Conservation (phyloP, 1,284 basidiomycete genomes). For the Leccinum fuscescens region DNA sequence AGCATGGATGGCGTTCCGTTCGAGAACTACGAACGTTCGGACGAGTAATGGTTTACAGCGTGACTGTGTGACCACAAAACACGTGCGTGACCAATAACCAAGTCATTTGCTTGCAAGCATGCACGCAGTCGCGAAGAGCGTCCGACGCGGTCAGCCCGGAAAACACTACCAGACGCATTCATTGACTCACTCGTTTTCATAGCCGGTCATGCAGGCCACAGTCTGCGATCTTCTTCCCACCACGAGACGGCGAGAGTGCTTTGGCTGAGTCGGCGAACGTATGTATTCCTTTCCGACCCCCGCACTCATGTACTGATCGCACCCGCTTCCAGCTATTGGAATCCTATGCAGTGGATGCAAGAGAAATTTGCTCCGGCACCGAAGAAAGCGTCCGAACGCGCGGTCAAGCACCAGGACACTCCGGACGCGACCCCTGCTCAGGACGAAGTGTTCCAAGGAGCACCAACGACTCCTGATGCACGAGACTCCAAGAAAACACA, state of each 20-base stretch:
- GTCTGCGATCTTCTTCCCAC: slow-evolving; percentile 14
- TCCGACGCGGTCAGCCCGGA: slow-evolving; percentile 20
- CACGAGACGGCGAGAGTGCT: slow-evolving; percentile 30
- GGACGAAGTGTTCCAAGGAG: slow-evolving; percentile 25
- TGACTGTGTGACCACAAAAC: background rate
- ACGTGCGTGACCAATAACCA: slow-evolving; percentile 20
- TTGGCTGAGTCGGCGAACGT: slow-evolving; percentile 44
- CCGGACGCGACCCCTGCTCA: slow-evolving; percentile 24
- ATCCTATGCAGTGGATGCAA: slow-evolving; percentile 63
- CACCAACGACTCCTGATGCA: slow-evolving; percentile 3
- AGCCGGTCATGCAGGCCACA: slow-evolving; percentile 13
- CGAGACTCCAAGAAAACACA: slow-evolving; percentile 11
- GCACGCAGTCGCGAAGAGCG: slow-evolving; percentile 24
- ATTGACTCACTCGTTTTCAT: slow-evolving; percentile 4
- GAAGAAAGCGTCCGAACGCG: slow-evolving; percentile 39
- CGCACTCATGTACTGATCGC: slow-evolving; percentile 3
- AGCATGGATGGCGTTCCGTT: slow-evolving; percentile 35
- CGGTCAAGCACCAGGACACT: slow-evolving; percentile 49
- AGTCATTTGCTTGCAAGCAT: slow-evolving; percentile 23
- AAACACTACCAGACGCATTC: background rate
- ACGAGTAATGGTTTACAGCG: background rate
- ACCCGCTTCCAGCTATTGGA: slow-evolving; percentile 38
- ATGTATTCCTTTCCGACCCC: slow-evolving; percentile 19
- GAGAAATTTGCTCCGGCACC: slow-evolving; percentile 50
- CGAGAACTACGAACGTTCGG: background rate